Percentiles rank a stretch among this genome's conserved stretches.
Evolutionary conservation across 2,329 filamentous ascomycete species (phyloP).

Genomic region (Cercospora berteroae): DNA sequence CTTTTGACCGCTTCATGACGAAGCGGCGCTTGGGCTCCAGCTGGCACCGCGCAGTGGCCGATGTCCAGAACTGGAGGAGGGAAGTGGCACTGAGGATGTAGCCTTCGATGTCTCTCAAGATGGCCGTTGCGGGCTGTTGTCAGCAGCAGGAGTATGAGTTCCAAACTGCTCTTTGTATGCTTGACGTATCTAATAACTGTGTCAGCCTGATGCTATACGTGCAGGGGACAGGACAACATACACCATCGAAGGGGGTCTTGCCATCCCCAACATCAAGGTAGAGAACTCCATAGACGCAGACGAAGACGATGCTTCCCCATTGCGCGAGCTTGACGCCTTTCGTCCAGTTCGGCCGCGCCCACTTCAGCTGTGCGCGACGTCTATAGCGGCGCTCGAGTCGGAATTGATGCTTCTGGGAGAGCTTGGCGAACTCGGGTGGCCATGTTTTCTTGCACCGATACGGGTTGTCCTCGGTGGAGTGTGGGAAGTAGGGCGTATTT

Average conservation of each 20-base stretch:
- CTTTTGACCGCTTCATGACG: neutral
- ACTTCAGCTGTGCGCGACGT: conserved; percentile 62
- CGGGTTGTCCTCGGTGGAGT: conserved; percentile 52
- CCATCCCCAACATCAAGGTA: conserved; percentile 55
- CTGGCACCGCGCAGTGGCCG: neutral
- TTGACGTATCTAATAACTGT: conserved; percentile 8
- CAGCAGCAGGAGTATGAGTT: neutral
- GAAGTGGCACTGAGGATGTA: neutral
- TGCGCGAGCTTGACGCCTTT: conserved; percentile 66
- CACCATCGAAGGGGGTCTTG: conserved; percentile 52
- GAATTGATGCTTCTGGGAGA: conserved; percentile 71
- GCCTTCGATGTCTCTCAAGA: conserved; percentile 6
- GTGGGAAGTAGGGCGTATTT: conserved; percentile 30
- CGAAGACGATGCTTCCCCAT: conserved; percentile 57
- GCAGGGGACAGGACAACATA: conserved; percentile 66
- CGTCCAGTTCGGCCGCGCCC: conserved; percentile 62
- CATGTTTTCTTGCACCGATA: conserved; percentile 69
- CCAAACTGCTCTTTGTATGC: conserved; percentile 15
- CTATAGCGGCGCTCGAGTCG: conserved; percentile 77
- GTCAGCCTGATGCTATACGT: neutral
- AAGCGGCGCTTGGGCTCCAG: neutral
- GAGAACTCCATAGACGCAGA: conserved; percentile 57
- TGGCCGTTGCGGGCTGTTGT: conserved; percentile 14
- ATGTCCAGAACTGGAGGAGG: neutral
- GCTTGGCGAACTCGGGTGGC: conserved; percentile 72